A percentile compares a stretch with the other conserved stretches of the same genome.
phyloP scores from a whole-genome alignment of 2,329 filamentous ascomycete species.

The Xylaria sp. region DNA sequence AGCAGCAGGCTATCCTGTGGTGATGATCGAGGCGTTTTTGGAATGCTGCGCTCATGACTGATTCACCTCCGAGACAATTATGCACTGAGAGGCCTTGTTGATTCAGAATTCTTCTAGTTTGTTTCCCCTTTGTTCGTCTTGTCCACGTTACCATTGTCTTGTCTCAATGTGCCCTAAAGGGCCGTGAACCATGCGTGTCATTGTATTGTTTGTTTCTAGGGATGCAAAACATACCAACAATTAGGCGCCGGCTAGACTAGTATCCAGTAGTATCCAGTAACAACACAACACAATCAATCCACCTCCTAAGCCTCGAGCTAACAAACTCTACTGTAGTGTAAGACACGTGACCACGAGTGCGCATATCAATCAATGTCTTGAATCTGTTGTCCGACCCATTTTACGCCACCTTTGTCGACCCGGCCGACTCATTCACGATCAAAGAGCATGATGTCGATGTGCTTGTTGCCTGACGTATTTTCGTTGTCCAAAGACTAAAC shows the following conservation, averaged over 20 bases:
- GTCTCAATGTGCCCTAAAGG: constrained; percentile 19
- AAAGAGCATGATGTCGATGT: constrained; percentile 1
- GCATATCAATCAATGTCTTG: not conserved
- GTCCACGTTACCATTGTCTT: constrained; percentile 14
- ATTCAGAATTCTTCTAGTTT: not conserved
- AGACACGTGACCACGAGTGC: constrained; percentile 22
- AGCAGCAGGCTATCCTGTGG: constrained; percentile 9
- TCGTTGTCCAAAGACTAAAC: constrained; percentile 13
- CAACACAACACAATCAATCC: constrained; percentile 8
- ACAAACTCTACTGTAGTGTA: constrained; percentile 8
- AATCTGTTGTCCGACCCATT: not conserved
- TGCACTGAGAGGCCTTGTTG: constrained; percentile 7
- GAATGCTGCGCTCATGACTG: constrained; percentile 27
- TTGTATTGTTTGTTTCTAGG: constrained; percentile 21
- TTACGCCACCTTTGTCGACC: not conserved
- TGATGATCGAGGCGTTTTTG: not conserved
- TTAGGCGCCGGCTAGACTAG: not conserved
- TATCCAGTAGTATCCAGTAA: not conserved
- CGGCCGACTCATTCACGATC: not conserved
- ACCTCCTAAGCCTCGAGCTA: constrained; percentile 22
- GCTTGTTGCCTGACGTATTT: constrained; percentile 16
- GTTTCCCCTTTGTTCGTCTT: not conserved
- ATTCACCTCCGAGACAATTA: constrained; percentile 8
- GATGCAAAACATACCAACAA: constrained; percentile 5
- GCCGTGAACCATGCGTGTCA: constrained; percentile 1